Conservation (phyloP, 306 rosid genomes). For the Quercus dentata region DNA sequence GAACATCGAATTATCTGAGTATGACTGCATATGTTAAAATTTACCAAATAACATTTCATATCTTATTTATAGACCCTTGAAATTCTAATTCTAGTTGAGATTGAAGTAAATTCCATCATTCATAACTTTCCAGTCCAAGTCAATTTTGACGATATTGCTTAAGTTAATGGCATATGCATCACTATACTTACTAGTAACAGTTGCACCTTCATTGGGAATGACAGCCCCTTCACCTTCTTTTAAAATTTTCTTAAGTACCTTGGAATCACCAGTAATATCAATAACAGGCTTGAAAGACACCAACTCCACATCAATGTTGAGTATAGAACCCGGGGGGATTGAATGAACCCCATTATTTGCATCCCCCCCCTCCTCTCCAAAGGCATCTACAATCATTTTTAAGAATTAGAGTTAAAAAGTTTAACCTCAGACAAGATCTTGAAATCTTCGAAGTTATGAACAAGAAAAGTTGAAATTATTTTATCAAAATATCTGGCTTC, state of each 20-base stretch:
- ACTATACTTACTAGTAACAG: constrained; percentile 51
- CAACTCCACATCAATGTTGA: constrained; percentile 54
- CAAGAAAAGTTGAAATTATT: not conserved
- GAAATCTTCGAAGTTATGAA: not conserved
- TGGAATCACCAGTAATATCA: constrained; percentile 61
- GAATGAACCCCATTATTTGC: constrained; percentile 35
- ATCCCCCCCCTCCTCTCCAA: constrained; percentile 45
- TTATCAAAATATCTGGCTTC: not conserved
- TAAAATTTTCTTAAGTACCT: constrained; percentile 61
- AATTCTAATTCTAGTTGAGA: constrained; percentile 3
- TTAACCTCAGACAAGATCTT: not conserved
- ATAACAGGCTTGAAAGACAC: constrained; percentile 64
- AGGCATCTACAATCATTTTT: constrained; percentile 45
- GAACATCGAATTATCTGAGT: not conserved
- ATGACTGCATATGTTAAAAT: not conserved
- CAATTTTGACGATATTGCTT: not conserved
- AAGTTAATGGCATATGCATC: not conserved
- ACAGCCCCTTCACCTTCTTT: constrained; percentile 59
- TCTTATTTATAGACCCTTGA: not conserved
- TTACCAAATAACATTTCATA: not conserved
- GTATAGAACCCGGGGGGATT: constrained; percentile 44
- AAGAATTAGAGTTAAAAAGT: not conserved
- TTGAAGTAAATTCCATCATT: constrained; percentile 1
- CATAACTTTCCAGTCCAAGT: constrained; percentile 2
- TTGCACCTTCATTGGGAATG: constrained; percentile 61